A percentile compares a stretch with the other conserved stretches of the same genome.
These are phyloP conservation scores for Chloromonas sp. DNA, from an alignment of 163 green algal genomes.

Conservation along the genomic window DNA sequence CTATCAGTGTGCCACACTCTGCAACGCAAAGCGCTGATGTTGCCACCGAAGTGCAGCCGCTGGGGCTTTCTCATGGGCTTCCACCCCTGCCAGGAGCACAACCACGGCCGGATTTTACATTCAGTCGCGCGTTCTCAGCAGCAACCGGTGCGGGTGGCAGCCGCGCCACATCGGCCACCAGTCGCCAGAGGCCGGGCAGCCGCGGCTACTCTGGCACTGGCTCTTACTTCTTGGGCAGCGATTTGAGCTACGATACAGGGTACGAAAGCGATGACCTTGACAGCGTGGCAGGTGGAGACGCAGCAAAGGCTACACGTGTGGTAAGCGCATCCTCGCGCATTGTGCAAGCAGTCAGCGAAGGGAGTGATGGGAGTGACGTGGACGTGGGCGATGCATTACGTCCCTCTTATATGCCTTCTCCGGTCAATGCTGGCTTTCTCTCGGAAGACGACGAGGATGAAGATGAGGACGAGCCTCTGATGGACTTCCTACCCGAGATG, in stretches of 20 bases:
- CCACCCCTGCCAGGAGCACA: neutral
- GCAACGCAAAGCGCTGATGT: neutral
- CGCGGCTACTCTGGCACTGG: neutral
- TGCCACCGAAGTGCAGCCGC: neutral
- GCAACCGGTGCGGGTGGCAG: neutral
- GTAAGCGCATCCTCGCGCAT: neutral
- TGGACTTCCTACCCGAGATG: neutral
- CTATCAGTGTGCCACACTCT: too few relatives aligned
- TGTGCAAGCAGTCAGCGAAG: neutral
- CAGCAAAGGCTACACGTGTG: neutral
- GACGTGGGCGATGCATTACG: too few relatives aligned
- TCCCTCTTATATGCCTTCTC: too few relatives aligned
- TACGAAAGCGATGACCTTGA: neutral
- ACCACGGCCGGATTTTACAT: neutral
- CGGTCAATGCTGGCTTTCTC: too few relatives aligned
- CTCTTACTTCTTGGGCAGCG: neutral
- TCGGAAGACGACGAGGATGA: neutral
- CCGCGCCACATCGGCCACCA: neutral
- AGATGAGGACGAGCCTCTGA: neutral
- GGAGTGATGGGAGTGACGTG: too few relatives aligned
- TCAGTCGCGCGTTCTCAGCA: neutral
- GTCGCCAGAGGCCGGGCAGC: neutral
- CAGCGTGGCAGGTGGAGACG: too few relatives aligned
- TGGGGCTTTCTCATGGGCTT: too few relatives aligned
- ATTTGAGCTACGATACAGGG: neutral